Conservation (phyloP, 192 early-diverging fungal species). For the Podila clonocystis region DNA sequence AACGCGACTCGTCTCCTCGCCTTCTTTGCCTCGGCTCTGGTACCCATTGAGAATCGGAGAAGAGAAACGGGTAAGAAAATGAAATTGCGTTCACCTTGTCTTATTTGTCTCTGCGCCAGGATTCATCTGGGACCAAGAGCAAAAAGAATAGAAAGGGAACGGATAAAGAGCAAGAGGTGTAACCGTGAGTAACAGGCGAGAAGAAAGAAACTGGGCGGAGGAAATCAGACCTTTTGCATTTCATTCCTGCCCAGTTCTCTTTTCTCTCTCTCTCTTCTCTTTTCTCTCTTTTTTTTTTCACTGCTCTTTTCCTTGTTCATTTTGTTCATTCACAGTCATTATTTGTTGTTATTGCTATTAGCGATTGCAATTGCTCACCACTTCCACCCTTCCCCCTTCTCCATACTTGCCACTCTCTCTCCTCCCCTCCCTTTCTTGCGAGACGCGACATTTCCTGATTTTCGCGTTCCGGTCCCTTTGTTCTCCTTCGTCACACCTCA, state of each 20-base stretch:
- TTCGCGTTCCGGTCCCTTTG: slow-evolving; percentile 6
- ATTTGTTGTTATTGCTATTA: not conserved
- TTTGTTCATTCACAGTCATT: not conserved
- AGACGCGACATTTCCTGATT: slow-evolving; percentile 4
- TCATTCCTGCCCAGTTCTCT: slow-evolving; percentile 2
- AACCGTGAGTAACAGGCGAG: not conserved
- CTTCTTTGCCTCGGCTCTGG: no score
- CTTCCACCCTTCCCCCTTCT: not conserved
- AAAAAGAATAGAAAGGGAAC: not conserved
- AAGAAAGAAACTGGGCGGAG: slow-evolving; percentile 2
- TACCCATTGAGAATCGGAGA: no score
- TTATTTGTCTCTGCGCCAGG: no score
- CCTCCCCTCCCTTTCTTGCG: not conserved
- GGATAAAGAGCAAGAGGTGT: not conserved
- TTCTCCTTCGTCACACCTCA: no score
- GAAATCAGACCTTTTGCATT: not conserved
- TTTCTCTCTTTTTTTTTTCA: not conserved
- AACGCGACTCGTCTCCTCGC: no score
- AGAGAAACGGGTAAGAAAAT: no score
- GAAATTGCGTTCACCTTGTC: no score
- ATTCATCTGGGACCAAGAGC: not conserved
- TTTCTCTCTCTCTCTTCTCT: not conserved
- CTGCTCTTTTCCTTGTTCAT: slow-evolving; percentile 1
- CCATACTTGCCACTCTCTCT: not conserved
- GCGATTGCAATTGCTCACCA: not conserved